Base-by-base conservation (phyloP, 1,139 yeast genomes). In the Hansenula anomala region DNA sequence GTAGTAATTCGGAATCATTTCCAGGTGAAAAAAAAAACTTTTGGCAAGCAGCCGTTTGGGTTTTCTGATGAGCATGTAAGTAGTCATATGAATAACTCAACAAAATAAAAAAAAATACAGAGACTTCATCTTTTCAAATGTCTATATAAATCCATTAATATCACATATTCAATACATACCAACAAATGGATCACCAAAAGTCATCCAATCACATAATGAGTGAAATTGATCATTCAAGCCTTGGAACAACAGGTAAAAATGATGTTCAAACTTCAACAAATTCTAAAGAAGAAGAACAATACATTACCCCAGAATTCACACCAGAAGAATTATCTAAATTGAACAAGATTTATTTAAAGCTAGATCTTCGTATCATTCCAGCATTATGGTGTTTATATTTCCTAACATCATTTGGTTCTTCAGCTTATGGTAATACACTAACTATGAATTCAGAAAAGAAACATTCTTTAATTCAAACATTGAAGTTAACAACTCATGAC, bases 321-420 rank as follows among this genome's bases (percentile, higher is more conserved):
- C 41, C 37, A 2, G 56, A 51, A 11, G 60, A 56, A 30, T 41
- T 37, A n/a, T 62, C 64, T 32, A 64, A 69, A 40, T 66, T 84
- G 40, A 80, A 83, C 52, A 66, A 62, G 36, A 69, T 85, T 32
- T 86, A 86, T 58, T 60, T 84, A 35, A 79, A 76, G 52, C 65
- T 86, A 30, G 95, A 86, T 54, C 56, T 59, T 34, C 67, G 95
- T 38, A 83, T 86, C 51, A 82, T 86, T 43, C 95, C 95, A 4
- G 92, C 94, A 0, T 66, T 87, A 40, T 87, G 95, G 95, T 65
- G 76, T 37, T 65, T 87, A 44, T 87, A 87, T 58, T 87, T 87
- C 53, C 66, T 87, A 40, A 78, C 89, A 0, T 85, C 95, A 1
- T 85, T 84, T 59, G 94, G 94, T 1, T 71, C 82, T 5, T 77